phyloP scores from a whole-genome alignment of 2,329 filamentous ascomycete genomes.

The Ophiobolus disseminans region DNA sequence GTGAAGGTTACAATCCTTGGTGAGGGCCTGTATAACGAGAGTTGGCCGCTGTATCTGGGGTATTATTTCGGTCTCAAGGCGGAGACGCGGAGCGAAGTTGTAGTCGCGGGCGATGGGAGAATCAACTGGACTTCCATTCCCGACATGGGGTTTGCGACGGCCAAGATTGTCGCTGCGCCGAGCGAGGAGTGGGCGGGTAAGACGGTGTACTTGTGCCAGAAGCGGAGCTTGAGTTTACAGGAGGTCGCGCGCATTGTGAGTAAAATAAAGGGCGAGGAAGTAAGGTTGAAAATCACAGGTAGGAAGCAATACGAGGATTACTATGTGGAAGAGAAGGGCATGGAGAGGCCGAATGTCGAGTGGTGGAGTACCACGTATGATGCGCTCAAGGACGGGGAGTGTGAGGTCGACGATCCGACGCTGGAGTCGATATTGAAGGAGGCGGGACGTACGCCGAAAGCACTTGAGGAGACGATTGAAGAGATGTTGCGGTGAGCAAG shows the following conservation, averaged over 20 bases:
- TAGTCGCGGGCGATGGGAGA: constrained; percentile 52
- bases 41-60: constrained; percentile 57
- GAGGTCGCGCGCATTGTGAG: constrained; percentile 44
- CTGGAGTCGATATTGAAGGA: constrained; percentile 49
- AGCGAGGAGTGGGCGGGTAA: constrained; percentile 43
- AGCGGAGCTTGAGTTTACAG: constrained; percentile 30
- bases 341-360: constrained; percentile 48
- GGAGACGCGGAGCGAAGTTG: constrained; percentile 47
- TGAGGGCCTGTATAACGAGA: constrained; percentile 56
- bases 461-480: constrained; percentile 49
- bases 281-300: constrained; percentile 46
- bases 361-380: constrained; percentile 58
- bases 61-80: constrained; percentile 48
- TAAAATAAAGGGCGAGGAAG: constrained; percentile 31
- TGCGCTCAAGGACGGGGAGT: constrained; percentile 52
- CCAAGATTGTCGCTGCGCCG: constrained; percentile 46
- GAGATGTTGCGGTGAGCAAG: constrained; percentile 48
- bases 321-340: constrained; percentile 47
- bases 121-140: constrained; percentile 55
- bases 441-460: constrained; percentile 45
- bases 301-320: constrained; percentile 52
- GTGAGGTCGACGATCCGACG: constrained; percentile 51
- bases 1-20: constrained; percentile 49
- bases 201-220: constrained; percentile 50
- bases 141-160: constrained; percentile 54